These are phyloP conservation scores for Candida xiaguanensis DNA, from an alignment of 805 yeast genomes.

Conservation along the genomic window DNA sequence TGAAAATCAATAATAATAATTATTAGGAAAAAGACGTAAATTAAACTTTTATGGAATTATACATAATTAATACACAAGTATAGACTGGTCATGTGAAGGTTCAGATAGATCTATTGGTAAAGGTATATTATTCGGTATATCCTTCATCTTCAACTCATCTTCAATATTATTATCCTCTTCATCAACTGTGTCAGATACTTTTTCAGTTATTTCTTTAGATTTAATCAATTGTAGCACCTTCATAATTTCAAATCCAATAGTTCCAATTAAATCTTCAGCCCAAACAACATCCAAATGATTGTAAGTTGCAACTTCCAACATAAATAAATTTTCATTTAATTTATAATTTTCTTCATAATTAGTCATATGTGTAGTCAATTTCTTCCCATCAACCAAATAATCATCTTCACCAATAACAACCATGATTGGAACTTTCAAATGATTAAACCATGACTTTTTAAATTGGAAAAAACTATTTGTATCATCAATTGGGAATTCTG, in stretches of 20 bases:
- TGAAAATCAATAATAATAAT: no score
- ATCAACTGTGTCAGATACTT: not conserved
- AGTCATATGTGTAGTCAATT: constrained; percentile 61
- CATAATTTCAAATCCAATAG: constrained; percentile 48
- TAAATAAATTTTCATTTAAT: constrained; percentile 32
- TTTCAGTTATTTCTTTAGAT: not conserved
- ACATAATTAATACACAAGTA: constrained; percentile 1
- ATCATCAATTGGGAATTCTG: constrained; percentile 13
- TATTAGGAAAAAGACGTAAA: no score
- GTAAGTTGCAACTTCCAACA: constrained; percentile 54
- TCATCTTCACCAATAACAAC: constrained; percentile 73
- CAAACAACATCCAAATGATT: constrained; percentile 90
- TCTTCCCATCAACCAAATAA: constrained; percentile 69
- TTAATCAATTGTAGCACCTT: not conserved
- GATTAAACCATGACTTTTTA: constrained; percentile 49
- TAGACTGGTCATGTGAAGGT: not conserved
- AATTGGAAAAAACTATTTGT: constrained; percentile 52
- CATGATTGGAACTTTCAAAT: constrained; percentile 50
- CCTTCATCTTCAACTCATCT: not conserved
- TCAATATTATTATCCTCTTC: not conserved
- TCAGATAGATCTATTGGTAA: not conserved
- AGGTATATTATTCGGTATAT: not conserved
- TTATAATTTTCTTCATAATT: constrained; percentile 49
- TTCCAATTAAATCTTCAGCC: constrained; percentile 74
- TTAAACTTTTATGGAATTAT: no score